Evolutionary conservation across 2,329 filamentous ascomycete genomes (phyloP).

Genomic region (Thielaviopsis populi): DNA sequence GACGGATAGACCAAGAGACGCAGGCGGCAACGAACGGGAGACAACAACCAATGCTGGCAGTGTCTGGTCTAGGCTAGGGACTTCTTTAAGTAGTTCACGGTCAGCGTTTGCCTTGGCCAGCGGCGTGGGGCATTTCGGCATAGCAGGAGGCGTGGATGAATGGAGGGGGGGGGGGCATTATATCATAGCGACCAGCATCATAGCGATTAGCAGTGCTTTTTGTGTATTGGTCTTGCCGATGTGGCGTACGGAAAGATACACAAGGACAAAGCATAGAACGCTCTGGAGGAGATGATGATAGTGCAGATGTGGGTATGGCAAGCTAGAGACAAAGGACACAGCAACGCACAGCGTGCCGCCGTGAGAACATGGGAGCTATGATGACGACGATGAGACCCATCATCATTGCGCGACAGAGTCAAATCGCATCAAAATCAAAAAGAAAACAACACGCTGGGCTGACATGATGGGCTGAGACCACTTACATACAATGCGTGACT

Average conservation of each 20-base stretch:
- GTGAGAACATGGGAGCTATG: background rate
- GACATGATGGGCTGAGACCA: background rate
- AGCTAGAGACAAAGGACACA: background rate
- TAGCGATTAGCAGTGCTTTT: background rate
- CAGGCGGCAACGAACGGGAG: background rate
- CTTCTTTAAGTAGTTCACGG: background rate
- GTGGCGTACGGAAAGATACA: background rate
- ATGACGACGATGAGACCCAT: background rate
- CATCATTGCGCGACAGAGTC: background rate
- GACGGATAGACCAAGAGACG: background rate
- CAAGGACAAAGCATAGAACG: background rate
- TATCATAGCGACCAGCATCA: background rate
- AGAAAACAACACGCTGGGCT: no score
- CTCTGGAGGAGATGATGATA: background rate
- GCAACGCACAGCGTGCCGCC: background rate
- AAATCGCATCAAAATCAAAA: background rate
- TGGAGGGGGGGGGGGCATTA: background rate
- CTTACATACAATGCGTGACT: background rate
- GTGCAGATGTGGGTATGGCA: conserved; percentile 3
- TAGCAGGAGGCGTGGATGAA: background rate
- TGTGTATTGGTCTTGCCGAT: conserved; percentile 1
- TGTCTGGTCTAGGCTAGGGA: background rate
- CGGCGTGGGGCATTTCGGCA: background rate
- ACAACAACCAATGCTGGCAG: background rate
- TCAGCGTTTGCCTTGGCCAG: background rate